Percentiles rank a stretch among this genome's conserved stretches.
Evolutionary conservation across 2,329 filamentous ascomycete genomes (phyloP).

Genomic region (Calonectria pseudoturangicola): DNA sequence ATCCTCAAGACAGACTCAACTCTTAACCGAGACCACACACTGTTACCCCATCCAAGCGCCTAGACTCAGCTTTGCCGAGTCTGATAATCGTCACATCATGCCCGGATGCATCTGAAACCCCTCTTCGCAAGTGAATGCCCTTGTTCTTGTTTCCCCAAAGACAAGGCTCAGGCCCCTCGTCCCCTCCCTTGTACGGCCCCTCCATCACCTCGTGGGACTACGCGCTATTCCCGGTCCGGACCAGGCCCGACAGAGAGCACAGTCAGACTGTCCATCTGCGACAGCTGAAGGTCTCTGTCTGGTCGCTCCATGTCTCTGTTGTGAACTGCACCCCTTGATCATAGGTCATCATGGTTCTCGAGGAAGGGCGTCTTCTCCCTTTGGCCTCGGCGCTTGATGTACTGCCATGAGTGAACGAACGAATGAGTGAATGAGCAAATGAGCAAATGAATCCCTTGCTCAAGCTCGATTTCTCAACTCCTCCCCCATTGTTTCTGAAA

Average conservation of each 20-base stretch:
- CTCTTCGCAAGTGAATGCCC: background rate
- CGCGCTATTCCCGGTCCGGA: background rate
- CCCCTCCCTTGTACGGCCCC: slow-evolving; percentile 22
- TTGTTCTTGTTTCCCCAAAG: slow-evolving; percentile 21
- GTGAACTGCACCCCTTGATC: background rate
- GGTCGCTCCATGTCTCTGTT: background rate
- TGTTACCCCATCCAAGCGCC: slow-evolving; percentile 34
- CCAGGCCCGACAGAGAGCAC: background rate
- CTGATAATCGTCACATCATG: slow-evolving; percentile 13
- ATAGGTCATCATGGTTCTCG: background rate
- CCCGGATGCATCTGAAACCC: slow-evolving; percentile 30
- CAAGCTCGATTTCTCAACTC: background rate
- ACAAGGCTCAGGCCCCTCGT: background rate
- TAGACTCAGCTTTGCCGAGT: slow-evolving; percentile 16
- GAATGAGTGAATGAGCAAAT: background rate
- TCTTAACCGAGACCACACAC: slow-evolving; percentile 12
- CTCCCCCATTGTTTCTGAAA: slow-evolving; percentile 9
- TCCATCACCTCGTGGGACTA: slow-evolving; percentile 31
- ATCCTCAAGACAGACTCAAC: slow-evolving; percentile 6
- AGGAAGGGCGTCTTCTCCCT: too few relatives aligned
- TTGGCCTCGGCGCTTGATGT: background rate
- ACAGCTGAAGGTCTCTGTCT: slow-evolving; percentile 2
- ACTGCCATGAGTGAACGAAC: background rate
- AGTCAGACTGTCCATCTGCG: slow-evolving; percentile 12
- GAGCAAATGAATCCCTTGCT: slow-evolving; percentile 14